Base-by-base conservation (phyloP, 768 basidiomycete genomes). In the Mycena indigotica region DNA sequence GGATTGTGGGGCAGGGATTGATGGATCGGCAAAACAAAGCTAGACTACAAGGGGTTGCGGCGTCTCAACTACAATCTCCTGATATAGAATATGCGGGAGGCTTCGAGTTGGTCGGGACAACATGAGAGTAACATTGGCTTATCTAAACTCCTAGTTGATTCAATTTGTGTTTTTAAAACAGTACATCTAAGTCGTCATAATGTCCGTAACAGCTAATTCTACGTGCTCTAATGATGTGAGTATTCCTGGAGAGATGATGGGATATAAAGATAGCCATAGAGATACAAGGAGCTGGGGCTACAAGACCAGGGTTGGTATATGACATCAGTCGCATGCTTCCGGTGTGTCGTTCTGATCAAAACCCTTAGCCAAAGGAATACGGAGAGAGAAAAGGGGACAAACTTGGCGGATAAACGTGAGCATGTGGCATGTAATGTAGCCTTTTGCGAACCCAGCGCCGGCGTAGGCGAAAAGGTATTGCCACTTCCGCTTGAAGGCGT, bases 391-490 rank as follows among this genome's bases (percentile, higher is more conserved):
- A 32, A 45, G 21, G 24, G 54, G 2, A 61, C 45, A 55, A 28
- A 59, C 45, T 57, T 55, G 54, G 53, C 55, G 61, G 51, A 63
- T 60, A 41, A 89, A 89, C 12, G 87, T 87, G 55, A 91, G 79
- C 88, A 91, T 89, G 64, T 90, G 89, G 65, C 88, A 90, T 28
- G 88, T 87, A 68, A 90, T 89, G 71, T 90, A 91, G 21, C 88
- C 89, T 67, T 88, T 86, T 21, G 84, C 81, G 71, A 90, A 91
- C 19, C 89, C 89, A 54, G 87, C 88, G 40, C 85, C 87, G 41
- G 89, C 89, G 65, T 91, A 91, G 17, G 85, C 89, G 69, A 89
- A 91, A 52, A 90, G 86, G 67, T 91, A 91, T 67, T 87, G 84
- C 89, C 89, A 91, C 73, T 91, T 91, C 56, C 87, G 81, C 65